Base-by-base conservation (phyloP, 2,329 filamentous ascomycete species). In the Colletotrichum ledebouriae region DNA sequence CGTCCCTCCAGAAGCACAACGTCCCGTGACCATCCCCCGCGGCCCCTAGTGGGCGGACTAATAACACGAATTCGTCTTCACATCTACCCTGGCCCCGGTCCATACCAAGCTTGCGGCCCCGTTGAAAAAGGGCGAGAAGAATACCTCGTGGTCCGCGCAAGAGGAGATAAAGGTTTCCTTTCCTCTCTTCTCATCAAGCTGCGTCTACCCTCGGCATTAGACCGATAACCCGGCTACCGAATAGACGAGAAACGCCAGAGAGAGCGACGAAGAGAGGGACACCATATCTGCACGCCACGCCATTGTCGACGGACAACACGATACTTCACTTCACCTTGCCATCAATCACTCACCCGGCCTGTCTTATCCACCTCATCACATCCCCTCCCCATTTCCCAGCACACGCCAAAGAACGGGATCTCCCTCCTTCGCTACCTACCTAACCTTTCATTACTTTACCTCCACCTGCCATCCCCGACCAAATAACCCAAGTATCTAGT, bases 31-130 rank as follows among this genome's bases (percentile, higher is more conserved):
- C 56, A 55, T 68, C 39, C 47, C 65, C 65, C 60, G 46, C 60
- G 41, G 47, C 33, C 66, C 49, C 20, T 50, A 25, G 42, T 50
- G 56, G 42, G 57, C 66, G 66, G 62, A 57, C 61, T 56, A 69
- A 66, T 41, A 52, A 66, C 60, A 69, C 66, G 49, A 65, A 66
- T 66, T 52, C 61, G 56, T 66, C 61, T 50, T 66, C 55, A 56
- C 47, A 65, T 65, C 49, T 2, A 65, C 55, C 55, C 64, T 41
- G 55, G 42, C 34, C 65, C 65, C 25, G 29, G 66, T 42, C 62
- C 25, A 25, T 44, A 25, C 61, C 66, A 52, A 69, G 61, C 61
- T 60, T 22, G 55, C 37, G 49, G 61, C 66, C 66, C 66, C 61
- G 61, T 65, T 20, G 56, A 53, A 69, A 60, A 59, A 66, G 49